Evolutionary conservation across 768 basidiomycete species (phyloP).

Genomic region (Sarcodon aspratus): DNA sequence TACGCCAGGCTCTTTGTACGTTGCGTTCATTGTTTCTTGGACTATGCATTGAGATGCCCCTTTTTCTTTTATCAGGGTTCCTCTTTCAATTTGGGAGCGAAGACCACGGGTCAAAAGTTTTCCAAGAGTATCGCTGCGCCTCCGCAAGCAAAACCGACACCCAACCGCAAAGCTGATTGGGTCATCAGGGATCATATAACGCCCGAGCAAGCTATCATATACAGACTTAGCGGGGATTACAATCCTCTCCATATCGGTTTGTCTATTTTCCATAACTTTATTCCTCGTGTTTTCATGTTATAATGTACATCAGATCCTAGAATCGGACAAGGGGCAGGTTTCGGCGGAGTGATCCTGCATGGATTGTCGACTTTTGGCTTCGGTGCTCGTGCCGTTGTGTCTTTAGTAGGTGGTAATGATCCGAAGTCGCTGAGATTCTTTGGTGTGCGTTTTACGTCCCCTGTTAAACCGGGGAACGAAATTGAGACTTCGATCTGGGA

Average conservation of each 20-base stretch:
- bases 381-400: slow-evolving; percentile 65
- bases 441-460: slow-evolving; percentile 70
- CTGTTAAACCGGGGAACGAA: slow-evolving; percentile 74
- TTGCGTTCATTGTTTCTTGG: neutral
- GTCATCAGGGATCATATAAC: slow-evolving; percentile 27
- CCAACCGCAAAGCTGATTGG: slow-evolving; percentile 28
- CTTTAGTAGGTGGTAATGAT: slow-evolving; percentile 47
- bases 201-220: slow-evolving; percentile 31
- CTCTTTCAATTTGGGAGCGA: slow-evolving; percentile 33
- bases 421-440: slow-evolving; percentile 54
- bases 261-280: slow-evolving; percentile 4
- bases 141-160: slow-evolving; percentile 22
- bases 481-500: slow-evolving; percentile 77
- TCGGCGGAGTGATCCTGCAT: slow-evolving; percentile 80
- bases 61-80: slow-evolving; percentile 17
- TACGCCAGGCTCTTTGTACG: slow-evolving; percentile 32
- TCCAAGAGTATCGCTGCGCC: slow-evolving; percentile 25
- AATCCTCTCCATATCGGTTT: slow-evolving; percentile 39
- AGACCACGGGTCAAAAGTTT: slow-evolving; percentile 26
- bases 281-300: slow-evolving; percentile 23
- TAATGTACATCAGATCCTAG: slow-evolving; percentile 59
- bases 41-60: neutral
- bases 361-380: slow-evolving; percentile 79
- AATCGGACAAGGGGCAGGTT: slow-evolving; percentile 63
- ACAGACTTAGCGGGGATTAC: slow-evolving; percentile 41